phyloP scores from a whole-genome alignment of 2,329 filamentous ascomycete species.

The Trichoderma sp. region DNA sequence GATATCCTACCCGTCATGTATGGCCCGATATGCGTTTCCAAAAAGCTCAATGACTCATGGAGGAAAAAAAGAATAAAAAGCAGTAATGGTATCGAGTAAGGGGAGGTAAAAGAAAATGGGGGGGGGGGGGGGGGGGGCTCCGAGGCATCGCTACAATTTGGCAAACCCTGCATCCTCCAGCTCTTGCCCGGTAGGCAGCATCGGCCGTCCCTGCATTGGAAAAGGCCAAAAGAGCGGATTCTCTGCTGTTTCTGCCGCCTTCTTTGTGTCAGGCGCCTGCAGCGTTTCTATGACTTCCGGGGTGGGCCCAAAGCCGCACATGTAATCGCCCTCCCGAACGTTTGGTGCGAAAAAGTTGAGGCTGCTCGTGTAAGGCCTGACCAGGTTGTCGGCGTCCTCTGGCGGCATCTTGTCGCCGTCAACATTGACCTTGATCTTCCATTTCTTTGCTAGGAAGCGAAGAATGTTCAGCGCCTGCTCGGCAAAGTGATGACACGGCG shows the following conservation, averaged over 20 bases:
- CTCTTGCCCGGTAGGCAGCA: conserved; percentile 50
- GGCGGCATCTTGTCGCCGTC: conserved; percentile 33
- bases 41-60: neutral
- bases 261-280: conserved; percentile 28
- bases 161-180: conserved; percentile 57
- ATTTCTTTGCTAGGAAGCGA: conserved; percentile 58
- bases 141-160: conserved; percentile 34
- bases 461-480: conserved; percentile 63
- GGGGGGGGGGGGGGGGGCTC: too few species aligned
- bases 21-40: neutral
- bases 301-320: conserved; percentile 48
- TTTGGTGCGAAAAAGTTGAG: conserved; percentile 61
- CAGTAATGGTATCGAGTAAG: neutral
- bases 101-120: neutral
- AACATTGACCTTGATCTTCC: conserved; percentile 58
- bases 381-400: conserved; percentile 45
- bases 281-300: conserved; percentile 27
- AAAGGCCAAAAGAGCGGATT: conserved; percentile 64
- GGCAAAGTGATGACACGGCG: conserved; percentile 61
- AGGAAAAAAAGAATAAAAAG: neutral
- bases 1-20: neutral
- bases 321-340: conserved; percentile 50
- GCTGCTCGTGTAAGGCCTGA: conserved; percentile 52
- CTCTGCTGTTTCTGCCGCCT: conserved; percentile 44
- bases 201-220: conserved; percentile 60